Conservation (phyloP, 1,139 yeast genomes). For the Yamadazyma atmosphaerica region DNA sequence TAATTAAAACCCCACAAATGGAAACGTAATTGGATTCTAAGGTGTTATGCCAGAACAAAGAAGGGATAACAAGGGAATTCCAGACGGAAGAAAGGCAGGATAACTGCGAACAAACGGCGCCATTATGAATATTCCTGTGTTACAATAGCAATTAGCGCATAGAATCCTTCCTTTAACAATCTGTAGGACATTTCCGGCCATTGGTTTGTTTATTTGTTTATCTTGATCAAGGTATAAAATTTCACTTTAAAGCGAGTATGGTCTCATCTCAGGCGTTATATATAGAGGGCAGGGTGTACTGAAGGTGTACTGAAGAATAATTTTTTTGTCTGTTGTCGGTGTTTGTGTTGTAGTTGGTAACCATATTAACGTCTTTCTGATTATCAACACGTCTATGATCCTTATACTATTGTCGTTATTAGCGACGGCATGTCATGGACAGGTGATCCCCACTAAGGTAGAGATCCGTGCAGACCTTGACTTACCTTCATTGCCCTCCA, state of each 20-base stretch:
- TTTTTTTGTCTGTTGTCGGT: not conserved
- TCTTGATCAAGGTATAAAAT: not conserved
- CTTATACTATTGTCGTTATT: not conserved
- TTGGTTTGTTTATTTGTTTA: slow-evolving; percentile 1
- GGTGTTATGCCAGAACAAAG: not conserved
- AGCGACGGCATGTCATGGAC: not conserved
- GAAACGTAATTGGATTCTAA: not conserved
- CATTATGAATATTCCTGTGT: not conserved
- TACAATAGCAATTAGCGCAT: slow-evolving; percentile 2
- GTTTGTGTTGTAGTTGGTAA: not conserved
- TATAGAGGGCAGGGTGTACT: not conserved
- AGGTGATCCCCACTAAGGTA: not conserved
- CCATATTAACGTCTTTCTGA: no score
- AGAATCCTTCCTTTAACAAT: not conserved
- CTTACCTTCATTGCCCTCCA: slow-evolving; percentile 12
- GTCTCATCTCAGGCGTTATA: not conserved
- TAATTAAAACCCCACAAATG: not conserved
- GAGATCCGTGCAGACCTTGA: slow-evolving; percentile 6
- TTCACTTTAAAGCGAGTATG: not conserved
- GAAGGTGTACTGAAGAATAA: no score
- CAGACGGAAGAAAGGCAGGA: not conserved
- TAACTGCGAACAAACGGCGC: not conserved
- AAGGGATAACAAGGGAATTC: not conserved
- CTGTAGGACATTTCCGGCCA: not conserved
- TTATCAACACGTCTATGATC: no score